These are phyloP conservation scores for Meyerozyma guilliermondii DNA, from an alignment of 1,139 yeast species.

Conservation along the genomic window DNA sequence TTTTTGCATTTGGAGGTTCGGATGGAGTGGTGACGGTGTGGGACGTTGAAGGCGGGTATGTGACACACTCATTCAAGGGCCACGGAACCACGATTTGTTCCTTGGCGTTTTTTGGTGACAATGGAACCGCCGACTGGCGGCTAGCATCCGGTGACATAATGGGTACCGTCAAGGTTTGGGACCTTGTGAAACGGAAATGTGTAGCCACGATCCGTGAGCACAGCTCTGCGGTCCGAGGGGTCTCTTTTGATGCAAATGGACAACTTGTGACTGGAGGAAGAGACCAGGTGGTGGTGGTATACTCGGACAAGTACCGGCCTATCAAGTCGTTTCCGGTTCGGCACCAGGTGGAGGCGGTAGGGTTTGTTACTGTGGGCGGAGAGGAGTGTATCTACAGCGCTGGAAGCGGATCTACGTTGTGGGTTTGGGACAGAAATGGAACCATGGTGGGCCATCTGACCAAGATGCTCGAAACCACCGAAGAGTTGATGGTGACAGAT, in stretches of 20 bases:
- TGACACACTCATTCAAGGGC: constrained; percentile 88
- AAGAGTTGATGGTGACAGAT: constrained; percentile 65
- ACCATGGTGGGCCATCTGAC: constrained; percentile 41
- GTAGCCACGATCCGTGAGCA: constrained; percentile 66
- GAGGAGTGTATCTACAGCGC: constrained; percentile 60
- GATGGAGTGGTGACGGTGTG: constrained; percentile 91
- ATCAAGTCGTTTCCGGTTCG: constrained; percentile 64
- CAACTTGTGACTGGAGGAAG: constrained; percentile 79
- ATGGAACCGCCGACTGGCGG: constrained; percentile 68
- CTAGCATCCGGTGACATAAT: constrained; percentile 84
- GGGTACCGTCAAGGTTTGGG: constrained; percentile 88
- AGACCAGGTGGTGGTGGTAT: constrained; percentile 71
- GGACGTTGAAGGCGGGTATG: constrained; percentile 84
- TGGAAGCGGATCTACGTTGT: constrained; percentile 68
- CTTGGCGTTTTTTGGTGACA: constrained; percentile 66
- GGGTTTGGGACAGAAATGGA: constrained; percentile 51
- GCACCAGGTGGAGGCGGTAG: constrained; percentile 79
- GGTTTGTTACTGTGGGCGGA: constrained; percentile 45
- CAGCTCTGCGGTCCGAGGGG: constrained; percentile 79
- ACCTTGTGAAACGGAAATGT: constrained; percentile 74
- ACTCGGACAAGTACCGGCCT: constrained; percentile 53
- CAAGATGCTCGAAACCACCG: constrained; percentile 51
- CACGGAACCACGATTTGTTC: constrained; percentile 93
- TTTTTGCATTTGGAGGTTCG: constrained; percentile 91
- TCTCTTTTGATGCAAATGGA: constrained; percentile 57